These are phyloP conservation scores for Biscogniauxia sp. DNA, from an alignment of 2,329 filamentous ascomycete genomes.

Conservation along the genomic window DNA sequence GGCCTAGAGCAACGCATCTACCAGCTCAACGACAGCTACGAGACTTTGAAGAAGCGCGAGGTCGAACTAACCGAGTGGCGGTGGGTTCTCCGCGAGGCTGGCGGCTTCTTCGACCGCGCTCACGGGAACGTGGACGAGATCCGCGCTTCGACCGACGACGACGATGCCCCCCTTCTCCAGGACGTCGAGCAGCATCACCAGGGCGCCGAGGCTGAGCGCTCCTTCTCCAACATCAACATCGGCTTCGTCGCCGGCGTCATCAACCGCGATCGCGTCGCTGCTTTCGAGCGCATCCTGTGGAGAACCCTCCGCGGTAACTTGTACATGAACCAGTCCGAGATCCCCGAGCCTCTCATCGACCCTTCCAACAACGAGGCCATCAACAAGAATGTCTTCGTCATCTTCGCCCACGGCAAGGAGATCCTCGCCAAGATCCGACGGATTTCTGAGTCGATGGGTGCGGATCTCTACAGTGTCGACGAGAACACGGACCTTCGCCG, in stretches of 20 bases:
- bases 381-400: constrained; percentile 98
- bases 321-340: constrained; percentile 99
- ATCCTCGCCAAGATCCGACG: constrained; percentile 98
- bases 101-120: constrained; percentile 94
- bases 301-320: constrained; percentile 94
- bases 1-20: constrained; percentile 87
- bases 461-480: constrained; percentile 93
- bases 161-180: constrained; percentile 88
- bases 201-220: constrained; percentile 70
- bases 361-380: constrained; percentile 88
- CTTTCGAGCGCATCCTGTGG: constrained; percentile 97
- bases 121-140: constrained; percentile 98
- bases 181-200: constrained; percentile 82
- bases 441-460: constrained; percentile 95
- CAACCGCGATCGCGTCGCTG: constrained; percentile 83
- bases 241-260: constrained; percentile 98
- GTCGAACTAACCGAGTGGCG: constrained; percentile 97
- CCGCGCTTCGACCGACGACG: constrained; percentile 81
- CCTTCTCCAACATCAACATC: constrained; percentile 97
- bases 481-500: constrained; percentile 94
- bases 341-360: constrained; percentile 87
- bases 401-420: constrained; percentile 97
- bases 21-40: constrained; percentile 95
- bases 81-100: constrained; percentile 94
- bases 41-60: constrained; percentile 96